Evolutionary conservation across 306 rosid species (phyloP).

Genomic region (Rubus parviflorus): DNA sequence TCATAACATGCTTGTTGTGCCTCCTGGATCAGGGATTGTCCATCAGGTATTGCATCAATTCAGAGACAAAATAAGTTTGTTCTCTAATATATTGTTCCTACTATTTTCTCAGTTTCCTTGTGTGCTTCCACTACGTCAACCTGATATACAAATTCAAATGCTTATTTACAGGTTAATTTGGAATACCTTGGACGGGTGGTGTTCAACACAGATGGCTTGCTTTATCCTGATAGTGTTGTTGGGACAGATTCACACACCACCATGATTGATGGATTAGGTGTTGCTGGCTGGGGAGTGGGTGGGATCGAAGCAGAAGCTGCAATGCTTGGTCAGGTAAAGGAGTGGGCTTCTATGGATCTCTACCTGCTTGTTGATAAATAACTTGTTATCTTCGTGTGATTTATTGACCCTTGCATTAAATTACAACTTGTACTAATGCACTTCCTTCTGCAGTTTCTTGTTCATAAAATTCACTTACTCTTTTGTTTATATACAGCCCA

Average conservation of each 20-base stretch:
- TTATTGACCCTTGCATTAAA: not conserved
- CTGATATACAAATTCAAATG: slow-evolving; percentile 23
- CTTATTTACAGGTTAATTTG: slow-evolving; percentile 69
- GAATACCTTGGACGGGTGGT: slow-evolving; percentile 96
- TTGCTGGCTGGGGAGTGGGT: slow-evolving; percentile 99
- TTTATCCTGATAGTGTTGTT: slow-evolving; percentile 93
- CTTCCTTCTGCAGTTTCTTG: slow-evolving; percentile 11
- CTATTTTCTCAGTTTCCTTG: slow-evolving; percentile 10
- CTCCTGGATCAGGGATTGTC: slow-evolving; percentile 96
- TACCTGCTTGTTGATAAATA: not conserved
- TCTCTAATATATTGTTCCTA: not conserved
- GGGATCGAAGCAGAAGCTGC: slow-evolving; percentile 99
- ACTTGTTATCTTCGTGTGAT: not conserved
- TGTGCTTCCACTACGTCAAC: slow-evolving; percentile 14
- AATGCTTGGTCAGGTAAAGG: slow-evolving; percentile 93
- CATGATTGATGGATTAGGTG: slow-evolving; percentile 98
- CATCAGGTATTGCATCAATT: slow-evolving; percentile 69
- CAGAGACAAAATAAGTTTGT: not conserved
- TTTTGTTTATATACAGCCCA: slow-evolving; percentile 57
- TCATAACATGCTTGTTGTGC: slow-evolving; percentile 91
- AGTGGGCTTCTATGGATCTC: not conserved
- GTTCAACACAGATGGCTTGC: slow-evolving; percentile 75
- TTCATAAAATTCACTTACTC: slow-evolving; percentile 11
- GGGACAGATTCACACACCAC: slow-evolving; percentile 99
- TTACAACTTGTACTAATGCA: not conserved